phyloP scores from a whole-genome alignment of 805 yeast genomes.

The Saccharomycopsis amapae region DNA sequence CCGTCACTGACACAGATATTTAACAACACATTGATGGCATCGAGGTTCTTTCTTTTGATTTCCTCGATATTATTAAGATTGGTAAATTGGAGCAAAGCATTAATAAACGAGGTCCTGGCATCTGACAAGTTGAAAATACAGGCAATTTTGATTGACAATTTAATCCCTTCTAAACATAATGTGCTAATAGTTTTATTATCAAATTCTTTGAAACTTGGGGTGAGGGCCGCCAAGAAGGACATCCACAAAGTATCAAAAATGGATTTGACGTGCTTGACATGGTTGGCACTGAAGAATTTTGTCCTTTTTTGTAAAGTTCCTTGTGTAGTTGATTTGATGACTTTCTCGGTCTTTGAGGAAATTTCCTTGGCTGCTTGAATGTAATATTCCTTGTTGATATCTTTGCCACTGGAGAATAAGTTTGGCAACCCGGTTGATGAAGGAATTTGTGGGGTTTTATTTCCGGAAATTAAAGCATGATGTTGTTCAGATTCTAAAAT shows the following conservation, averaged over 20 bases:
- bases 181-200: constrained; percentile 66
- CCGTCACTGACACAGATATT: constrained; percentile 78
- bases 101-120: constrained; percentile 83
- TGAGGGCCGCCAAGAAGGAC: constrained; percentile 90
- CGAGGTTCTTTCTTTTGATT: constrained; percentile 70
- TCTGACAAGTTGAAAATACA: constrained; percentile 76
- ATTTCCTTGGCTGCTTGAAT: constrained; percentile 89
- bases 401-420: constrained; percentile 64
- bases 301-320: constrained; percentile 15
- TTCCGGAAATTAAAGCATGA: constrained; percentile 75
- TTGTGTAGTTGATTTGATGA: constrained; percentile 59
- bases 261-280: constrained; percentile 83
- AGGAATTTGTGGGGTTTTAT: constrained; percentile 32
- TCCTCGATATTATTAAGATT: constrained; percentile 73
- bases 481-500: constrained; percentile 90
- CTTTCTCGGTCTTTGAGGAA: constrained; percentile 79
- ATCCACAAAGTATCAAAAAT: constrained; percentile 95
- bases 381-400: constrained; percentile 71
- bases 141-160: constrained; percentile 73
- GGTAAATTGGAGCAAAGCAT: constrained; percentile 83
- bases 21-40: constrained; percentile 67
- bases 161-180: constrained; percentile 77
- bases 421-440: constrained; percentile 37
- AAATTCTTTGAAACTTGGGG: constrained; percentile 87
- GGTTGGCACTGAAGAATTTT: constrained; percentile 61